Evolutionary conservation across 1,284 basidiomycete genomes (phyloP).

Genomic region (Sporisorium graminicola): DNA sequence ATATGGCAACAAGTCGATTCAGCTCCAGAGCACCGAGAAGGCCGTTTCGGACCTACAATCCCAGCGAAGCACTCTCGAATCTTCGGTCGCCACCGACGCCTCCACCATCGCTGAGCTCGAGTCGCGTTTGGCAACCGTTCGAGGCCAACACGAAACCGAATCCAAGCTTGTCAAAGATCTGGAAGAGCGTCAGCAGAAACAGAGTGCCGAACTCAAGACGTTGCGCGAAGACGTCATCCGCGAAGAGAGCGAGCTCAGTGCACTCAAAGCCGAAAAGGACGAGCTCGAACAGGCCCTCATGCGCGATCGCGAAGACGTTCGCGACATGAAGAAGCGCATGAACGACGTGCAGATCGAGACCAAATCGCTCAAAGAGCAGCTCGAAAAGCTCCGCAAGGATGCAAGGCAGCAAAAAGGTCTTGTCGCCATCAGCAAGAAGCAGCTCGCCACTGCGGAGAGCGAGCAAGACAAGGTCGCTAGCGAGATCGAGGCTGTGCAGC

Average conservation of each 20-base stretch:
- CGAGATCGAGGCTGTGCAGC: constrained; percentile 74
- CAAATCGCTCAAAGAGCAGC: constrained; percentile 78
- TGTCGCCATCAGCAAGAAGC: constrained; percentile 93
- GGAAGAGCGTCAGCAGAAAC: constrained; percentile 79
- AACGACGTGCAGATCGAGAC: constrained; percentile 83
- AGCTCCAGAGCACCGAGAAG: constrained; percentile 59
- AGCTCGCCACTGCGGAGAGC: constrained; percentile 85
- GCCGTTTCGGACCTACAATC: constrained; percentile 55
- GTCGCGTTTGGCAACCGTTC: constrained; percentile 69
- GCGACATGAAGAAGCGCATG: constrained; percentile 86
- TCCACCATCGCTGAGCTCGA: constrained; percentile 62
- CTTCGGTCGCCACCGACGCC: constrained; percentile 43
- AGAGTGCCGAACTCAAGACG: constrained; percentile 81
- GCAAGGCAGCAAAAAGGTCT: constrained; percentile 95
- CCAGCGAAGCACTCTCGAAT: constrained; percentile 49
- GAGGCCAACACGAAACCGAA: constrained; percentile 86
- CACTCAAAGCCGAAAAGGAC: constrained; percentile 86
- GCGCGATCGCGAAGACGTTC: constrained; percentile 92
- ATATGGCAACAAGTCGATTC: constrained; percentile 55
- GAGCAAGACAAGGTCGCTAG: constrained; percentile 80
- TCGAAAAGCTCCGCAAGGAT: constrained; percentile 92
- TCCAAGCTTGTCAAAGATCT: constrained; percentile 80
- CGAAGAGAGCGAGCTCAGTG: constrained; percentile 92
- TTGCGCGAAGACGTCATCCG: constrained; percentile 84
- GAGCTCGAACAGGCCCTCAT: constrained; percentile 90